Evolutionary conservation across 1,284 basidiomycete genomes (phyloP).

Genomic region (Fomitopsis schrenkii): DNA sequence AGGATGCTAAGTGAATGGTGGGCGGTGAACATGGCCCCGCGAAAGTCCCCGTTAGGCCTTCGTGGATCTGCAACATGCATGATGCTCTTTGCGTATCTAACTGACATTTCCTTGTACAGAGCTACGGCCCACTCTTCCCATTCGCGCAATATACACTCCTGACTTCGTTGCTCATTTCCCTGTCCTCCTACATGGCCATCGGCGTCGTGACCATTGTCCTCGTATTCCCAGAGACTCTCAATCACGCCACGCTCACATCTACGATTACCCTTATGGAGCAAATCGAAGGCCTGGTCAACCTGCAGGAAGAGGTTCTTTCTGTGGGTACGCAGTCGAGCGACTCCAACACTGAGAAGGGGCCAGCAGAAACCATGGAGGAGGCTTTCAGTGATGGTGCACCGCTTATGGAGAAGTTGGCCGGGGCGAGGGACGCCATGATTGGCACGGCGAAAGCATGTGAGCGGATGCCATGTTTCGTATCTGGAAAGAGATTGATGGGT

Average conservation of each 20-base stretch:
- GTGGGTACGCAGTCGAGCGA: background rate
- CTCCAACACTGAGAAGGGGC: background rate
- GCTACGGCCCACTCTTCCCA: constrained; percentile 61
- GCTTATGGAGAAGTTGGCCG: constrained; percentile 30
- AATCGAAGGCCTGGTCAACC: constrained; percentile 31
- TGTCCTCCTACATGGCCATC: constrained; percentile 56
- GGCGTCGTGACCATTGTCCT: constrained; percentile 52
- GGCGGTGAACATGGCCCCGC: no score
- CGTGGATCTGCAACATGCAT: background rate
- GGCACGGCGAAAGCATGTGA: constrained; percentile 20
- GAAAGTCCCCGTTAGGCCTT: no score
- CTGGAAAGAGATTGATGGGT: background rate
- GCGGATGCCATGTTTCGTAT: background rate
- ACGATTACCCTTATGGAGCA: constrained; percentile 30
- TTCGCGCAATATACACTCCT: constrained; percentile 59
- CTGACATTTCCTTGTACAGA: constrained; percentile 21
- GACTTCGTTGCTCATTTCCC: constrained; percentile 55
- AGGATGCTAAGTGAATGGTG: no score
- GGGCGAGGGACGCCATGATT: constrained; percentile 22
- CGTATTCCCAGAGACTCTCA: constrained; percentile 73
- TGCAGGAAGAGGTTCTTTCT: constrained; percentile 40
- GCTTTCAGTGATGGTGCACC: constrained; percentile 23
- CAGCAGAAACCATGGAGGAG: constrained; percentile 26
- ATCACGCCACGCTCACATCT: constrained; percentile 41
- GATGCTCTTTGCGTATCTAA: no score